phyloP scores from a whole-genome alignment of 192 early-diverging fungal genomes.

The Anaeromyces robustus region DNA sequence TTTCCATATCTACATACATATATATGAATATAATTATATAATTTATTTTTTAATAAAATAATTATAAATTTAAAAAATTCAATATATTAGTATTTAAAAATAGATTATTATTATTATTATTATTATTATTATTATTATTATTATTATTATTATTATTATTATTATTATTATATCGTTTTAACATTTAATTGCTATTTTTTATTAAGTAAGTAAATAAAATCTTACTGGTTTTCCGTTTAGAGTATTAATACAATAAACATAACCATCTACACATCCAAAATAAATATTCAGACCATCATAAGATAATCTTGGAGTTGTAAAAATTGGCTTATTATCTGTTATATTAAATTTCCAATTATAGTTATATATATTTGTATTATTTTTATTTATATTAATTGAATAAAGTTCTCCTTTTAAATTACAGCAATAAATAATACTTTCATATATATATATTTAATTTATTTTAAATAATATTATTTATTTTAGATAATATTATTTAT shows the following conservation, averaged over 20 bases:
- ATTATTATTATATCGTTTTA: too few relatives aligned
- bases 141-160: too few relatives aligned
- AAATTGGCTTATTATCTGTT: not conserved
- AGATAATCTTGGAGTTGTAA: not conserved
- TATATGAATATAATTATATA: too few relatives aligned
- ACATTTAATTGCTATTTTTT: too few relatives aligned
- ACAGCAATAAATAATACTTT: not conserved
- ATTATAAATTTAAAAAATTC: too few relatives aligned
- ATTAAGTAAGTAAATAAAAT: too few relatives aligned
- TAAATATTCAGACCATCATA: not conserved
- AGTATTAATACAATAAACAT: not conserved
- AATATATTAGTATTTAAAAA: too few relatives aligned
- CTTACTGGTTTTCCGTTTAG: not conserved
- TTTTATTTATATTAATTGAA: not conserved
- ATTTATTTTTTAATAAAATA: too few relatives aligned
- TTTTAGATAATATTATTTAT: too few relatives aligned
- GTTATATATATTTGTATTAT: not conserved
- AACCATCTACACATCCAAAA: not conserved
- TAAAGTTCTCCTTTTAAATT: not conserved
- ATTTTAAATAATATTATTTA: too few relatives aligned
- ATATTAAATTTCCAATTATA: not conserved
- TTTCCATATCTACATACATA: not conserved
- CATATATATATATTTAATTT: not conserved
- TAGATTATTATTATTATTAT: too few relatives aligned
- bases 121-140: too few relatives aligned